These are phyloP conservation scores for Infundibulicybe gibba DNA, from an alignment of 768 basidiomycete genomes.

Conservation along the genomic window DNA sequence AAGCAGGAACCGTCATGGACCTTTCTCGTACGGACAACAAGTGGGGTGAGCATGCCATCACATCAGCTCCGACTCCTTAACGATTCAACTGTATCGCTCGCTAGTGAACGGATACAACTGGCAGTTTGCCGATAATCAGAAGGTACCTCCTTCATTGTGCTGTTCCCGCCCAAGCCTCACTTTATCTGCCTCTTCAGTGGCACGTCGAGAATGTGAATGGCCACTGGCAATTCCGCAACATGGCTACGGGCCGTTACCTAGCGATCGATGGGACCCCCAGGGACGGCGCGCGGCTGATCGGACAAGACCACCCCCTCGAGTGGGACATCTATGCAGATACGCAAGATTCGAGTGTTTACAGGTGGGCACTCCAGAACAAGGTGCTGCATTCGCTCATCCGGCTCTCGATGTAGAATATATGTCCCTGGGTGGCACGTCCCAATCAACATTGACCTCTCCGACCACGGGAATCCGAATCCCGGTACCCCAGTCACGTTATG, in stretches of 20 bases:
- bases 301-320: constrained; percentile 5
- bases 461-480: constrained; percentile 36
- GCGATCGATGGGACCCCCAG: constrained; percentile 6
- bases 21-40: constrained; percentile 49
- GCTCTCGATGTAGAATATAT: constrained; percentile 28
- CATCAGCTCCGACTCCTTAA: background rate
- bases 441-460: constrained; percentile 34
- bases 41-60: constrained; percentile 30
- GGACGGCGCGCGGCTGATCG: constrained; percentile 8
- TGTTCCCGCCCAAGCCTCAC: background rate
- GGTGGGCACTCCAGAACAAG: constrained; percentile 15
- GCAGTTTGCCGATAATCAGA: constrained; percentile 45
- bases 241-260: constrained; percentile 11
- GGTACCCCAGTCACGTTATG: constrained; percentile 42
- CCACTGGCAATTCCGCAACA: constrained; percentile 16
- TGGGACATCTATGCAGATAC: constrained; percentile 19
- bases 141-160: constrained; percentile 21
- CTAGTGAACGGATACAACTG: constrained; percentile 46
- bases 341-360: background rate
- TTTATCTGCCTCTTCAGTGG: constrained; percentile 11
- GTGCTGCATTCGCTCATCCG: background rate
- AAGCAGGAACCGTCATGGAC: constrained; percentile 49
- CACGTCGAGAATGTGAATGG: constrained; percentile 7
- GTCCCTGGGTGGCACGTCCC: constrained; percentile 15
- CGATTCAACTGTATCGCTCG: background rate